Evolutionary conservation across 2,329 filamentous ascomycete genomes (phyloP).

Genomic region (Pleoardoris graminearum): DNA sequence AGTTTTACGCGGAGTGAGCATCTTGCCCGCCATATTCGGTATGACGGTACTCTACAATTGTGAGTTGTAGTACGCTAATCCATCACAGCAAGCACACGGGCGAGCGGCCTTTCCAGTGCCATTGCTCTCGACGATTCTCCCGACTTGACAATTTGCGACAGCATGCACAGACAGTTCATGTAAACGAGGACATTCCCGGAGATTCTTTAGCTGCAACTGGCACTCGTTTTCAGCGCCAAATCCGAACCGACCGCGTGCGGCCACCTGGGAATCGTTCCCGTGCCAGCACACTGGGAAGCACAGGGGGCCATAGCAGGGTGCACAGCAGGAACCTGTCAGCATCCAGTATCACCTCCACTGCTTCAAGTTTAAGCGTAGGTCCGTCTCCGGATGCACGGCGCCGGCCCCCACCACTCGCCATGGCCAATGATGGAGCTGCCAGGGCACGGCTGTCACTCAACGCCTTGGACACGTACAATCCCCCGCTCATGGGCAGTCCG

Average conservation of each 20-base stretch:
- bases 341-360: constrained; percentile 79
- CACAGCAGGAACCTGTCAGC: constrained; percentile 85
- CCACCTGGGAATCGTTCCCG: constrained; percentile 73
- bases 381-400: constrained; percentile 59
- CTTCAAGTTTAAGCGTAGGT: constrained; percentile 65
- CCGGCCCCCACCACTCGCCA: constrained; percentile 79
- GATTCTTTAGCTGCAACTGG: constrained; percentile 92
- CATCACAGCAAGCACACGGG: constrained; percentile 85
- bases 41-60: constrained; percentile 28
- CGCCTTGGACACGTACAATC: constrained; percentile 65
- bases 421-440: constrained; percentile 68
- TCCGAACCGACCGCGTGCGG: constrained; percentile 81
- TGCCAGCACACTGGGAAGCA: constrained; percentile 75
- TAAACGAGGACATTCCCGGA: constrained; percentile 93
- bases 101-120: constrained; percentile 94
- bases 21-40: constrained; percentile 90
- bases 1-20: constrained; percentile 98
- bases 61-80: constrained; percentile 31
- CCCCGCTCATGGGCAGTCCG: constrained; percentile 64
- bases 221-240: constrained; percentile 88
- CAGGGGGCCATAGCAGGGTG: constrained; percentile 70
- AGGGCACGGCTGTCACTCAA: constrained; percentile 60
- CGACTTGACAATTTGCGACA: constrained; percentile 92
- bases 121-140: constrained; percentile 91
- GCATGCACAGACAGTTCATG: constrained; percentile 95